Base-by-base conservation (phyloP, 2,329 filamentous ascomycete genomes). In the Colletotrichum nymphaeae region DNA sequence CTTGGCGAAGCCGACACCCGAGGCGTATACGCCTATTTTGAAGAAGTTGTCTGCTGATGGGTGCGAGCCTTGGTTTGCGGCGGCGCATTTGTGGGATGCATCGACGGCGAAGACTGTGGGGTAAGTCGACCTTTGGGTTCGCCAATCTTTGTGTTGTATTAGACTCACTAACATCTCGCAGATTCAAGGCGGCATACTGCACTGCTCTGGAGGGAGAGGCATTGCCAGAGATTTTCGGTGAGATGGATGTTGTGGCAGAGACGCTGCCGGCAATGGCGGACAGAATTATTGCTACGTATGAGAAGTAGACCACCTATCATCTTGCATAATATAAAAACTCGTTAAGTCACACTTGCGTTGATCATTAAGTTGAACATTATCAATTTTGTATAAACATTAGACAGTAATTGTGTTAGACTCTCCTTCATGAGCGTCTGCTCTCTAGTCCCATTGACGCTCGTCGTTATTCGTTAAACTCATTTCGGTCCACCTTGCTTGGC, bases 61-160 rank as follows among this genome's bases (percentile, higher is more conserved):
- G 7, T 28, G 49, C n/a, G 80, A 85, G 71, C 84, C 83, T 58
- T 90, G 88, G 88, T 91, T 90, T 77, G 89, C 88, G 1, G 89
- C 89, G 1, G 89, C 88, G 24, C 89, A 91, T 80, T 87, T 88
- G 82, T 91, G 89, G 89, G 89, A 91, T 81, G 88, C 88, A 1
- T 83, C 84, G 14, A 87, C 88, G 2, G 88, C 89, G 2, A 83
- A 82, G 63, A 83, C 82, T 68, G 83, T 83, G 16, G 88, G 87
- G 75, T 85, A 70, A 62, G 77, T 77, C 19, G 4, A 55, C 30
- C 24, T 22, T 14, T 19, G 5, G 1, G 9, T 9, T 35, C 32
- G 12, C 32, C 11, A 2, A 35, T 35, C 32, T 7, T 37, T 26
- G 73, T 53, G 3, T 11, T 2, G 4, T 35, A 14, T 28, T 12